Percentiles rank a stretch among this genome's conserved stretches.
These are phyloP conservation scores for Pseudocercospora macadamiae DNA, from an alignment of 2,329 filamentous ascomycete genomes.

Conservation along the genomic window DNA sequence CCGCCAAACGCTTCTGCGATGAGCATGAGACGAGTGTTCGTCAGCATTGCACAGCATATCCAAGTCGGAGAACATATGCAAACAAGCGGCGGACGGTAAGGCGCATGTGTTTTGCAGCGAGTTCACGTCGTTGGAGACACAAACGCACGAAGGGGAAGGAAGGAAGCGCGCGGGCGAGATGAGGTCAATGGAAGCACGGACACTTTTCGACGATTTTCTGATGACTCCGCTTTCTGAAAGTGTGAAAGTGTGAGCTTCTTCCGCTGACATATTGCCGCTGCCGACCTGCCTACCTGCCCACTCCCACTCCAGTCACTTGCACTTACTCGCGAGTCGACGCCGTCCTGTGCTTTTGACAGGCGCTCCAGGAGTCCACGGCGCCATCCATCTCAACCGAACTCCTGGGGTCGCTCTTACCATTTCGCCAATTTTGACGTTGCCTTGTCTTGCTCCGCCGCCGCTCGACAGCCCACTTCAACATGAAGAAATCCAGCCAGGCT, in stretches of 20 bases:
- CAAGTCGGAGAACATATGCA: no score
- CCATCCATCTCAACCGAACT: slow-evolving; percentile 5
- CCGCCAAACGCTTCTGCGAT: no score
- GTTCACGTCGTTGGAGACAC: background rate
- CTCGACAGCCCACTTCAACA: background rate
- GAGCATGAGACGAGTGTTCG: no score
- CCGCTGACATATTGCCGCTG: background rate
- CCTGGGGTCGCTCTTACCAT: slow-evolving; percentile 17
- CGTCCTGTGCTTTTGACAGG: slow-evolving; percentile 12
- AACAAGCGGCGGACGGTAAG: background rate
- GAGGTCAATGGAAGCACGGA: background rate
- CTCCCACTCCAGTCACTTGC: no score
- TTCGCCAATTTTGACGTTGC: background rate
- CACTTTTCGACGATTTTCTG: background rate
- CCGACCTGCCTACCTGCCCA: background rate
- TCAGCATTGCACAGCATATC: no score
- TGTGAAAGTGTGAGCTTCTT: background rate
- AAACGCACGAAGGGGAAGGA: background rate
- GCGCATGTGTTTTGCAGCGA: no score
- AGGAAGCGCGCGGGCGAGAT: no score
- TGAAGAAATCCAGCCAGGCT: slow-evolving; percentile 12
- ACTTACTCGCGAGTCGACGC: background rate
- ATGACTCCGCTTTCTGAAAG: slow-evolving; percentile 3
- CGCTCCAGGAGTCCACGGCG: slow-evolving; percentile 31
- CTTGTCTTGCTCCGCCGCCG: background rate